Base-by-base conservation (phyloP, 257 asterid genomes). In the Anisodus acutangulus region DNA sequence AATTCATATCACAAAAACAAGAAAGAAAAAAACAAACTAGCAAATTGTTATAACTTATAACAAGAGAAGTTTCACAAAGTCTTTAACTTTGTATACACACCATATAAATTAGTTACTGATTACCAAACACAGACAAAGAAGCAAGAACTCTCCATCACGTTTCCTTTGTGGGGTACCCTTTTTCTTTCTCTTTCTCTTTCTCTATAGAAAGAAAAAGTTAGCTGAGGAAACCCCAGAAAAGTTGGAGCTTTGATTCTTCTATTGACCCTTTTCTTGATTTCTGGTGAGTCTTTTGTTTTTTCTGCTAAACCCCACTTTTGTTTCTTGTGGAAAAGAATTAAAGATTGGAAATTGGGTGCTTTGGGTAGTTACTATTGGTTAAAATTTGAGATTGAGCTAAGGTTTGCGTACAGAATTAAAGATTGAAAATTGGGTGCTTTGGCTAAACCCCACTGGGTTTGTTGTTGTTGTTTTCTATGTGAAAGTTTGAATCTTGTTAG, bases 51-150 rank as follows among this genome's bases (percentile, higher is more conserved):
- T 22, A 22, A 22, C 26, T 76, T 6, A 11, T 22, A 78, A 51
- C 70, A 85, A 82, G 47, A 51, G 37, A 82, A 67, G 47, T 6
- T 47, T 55, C 60, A 7, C 22, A n/a, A 54, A 16, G 4, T 3
- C 17, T 16, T 13, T 11, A 22, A 6, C 84, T 45, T 86, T 41
- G 51, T 70, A 79, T 6, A 13, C 51, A 79, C 79, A 79, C 74
- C 79, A 39, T 15, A 41, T 11, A 55, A 4, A 13, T 43, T 51
- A 31, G 55, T 31, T 10, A 37, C 58, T 62, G 45, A 26, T 53
- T 37, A 80, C 89, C 85, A 71, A 62, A 81, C 80, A 81, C 19
- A 22, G 85, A 81, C 55, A 31, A 35, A 80, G 87, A 62, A 78
- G 68, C 54, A 60, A 60, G 51, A 86, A 37, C 22, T 47, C 54